Conservation (phyloP, 768 basidiomycete species). For the Boletus huronensis region DNA sequence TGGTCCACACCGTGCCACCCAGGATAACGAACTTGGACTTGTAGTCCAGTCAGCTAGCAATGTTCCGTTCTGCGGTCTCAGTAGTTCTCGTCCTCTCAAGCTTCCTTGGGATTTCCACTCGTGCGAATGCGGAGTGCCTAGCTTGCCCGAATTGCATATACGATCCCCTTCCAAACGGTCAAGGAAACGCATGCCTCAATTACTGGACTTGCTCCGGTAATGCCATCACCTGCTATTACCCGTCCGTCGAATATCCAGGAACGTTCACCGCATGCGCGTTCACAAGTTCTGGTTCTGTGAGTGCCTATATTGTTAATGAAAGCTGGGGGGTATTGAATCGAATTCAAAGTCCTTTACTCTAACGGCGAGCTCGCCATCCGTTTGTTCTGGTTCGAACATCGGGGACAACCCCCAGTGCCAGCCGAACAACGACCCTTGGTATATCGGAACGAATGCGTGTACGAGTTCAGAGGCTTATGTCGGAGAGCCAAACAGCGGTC, state of each 20-base stretch:
- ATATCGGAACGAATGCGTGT: neutral
- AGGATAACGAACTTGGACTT: neutral
- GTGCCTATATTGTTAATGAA: neutral
- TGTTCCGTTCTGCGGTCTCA: neutral
- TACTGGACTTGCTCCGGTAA: constrained; percentile 8
- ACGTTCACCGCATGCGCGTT: constrained; percentile 9
- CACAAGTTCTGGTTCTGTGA: neutral
- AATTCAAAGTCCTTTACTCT: neutral
- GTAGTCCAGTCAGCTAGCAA: neutral
- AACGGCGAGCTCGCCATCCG: neutral
- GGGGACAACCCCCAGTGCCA: constrained; percentile 2
- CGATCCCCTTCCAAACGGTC: neutral
- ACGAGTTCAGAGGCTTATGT: constrained; percentile 4
- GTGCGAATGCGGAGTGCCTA: neutral
- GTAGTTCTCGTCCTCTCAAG: neutral
- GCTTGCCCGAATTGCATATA: constrained; percentile 5
- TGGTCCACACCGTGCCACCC: neutral
- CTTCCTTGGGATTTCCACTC: neutral
- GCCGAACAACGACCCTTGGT: constrained; percentile 7
- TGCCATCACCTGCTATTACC: constrained; percentile 10
- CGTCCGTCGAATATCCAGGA: constrained; percentile 8
- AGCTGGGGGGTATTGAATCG: neutral
- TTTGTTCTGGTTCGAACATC: neutral
- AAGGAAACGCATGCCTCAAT: constrained; percentile 4
- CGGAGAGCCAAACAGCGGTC: constrained; percentile 1